Conservation (phyloP, 1,139 yeast genomes). For the Candida dubliniensis region DNA sequence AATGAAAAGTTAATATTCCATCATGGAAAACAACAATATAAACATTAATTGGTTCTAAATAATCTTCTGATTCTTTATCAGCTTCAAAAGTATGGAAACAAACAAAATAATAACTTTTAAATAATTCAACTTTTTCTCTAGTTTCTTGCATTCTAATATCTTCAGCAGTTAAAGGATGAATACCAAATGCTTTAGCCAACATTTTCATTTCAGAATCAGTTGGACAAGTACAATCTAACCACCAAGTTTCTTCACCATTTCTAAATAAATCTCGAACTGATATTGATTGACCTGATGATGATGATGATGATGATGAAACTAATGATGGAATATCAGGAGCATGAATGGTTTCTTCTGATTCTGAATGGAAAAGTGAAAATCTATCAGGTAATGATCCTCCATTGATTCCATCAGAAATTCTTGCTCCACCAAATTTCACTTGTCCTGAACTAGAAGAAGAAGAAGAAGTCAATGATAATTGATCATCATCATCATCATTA, state of each 20-base stretch:
- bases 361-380: constrained; percentile 79
- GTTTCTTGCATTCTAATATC: constrained; percentile 82
- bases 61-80: constrained; percentile 73
- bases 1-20: constrained; percentile 82
- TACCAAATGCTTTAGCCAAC: constrained; percentile 69
- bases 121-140: constrained; percentile 78
- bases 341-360: constrained; percentile 83
- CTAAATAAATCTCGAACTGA: constrained; percentile 64
- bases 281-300: constrained; percentile 61
- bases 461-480: constrained; percentile 1
- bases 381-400: constrained; percentile 61
- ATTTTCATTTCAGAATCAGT: constrained; percentile 66
- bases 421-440: constrained; percentile 28
- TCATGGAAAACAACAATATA: constrained; percentile 85
- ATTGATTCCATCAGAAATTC: constrained; percentile 11
- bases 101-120: constrained; percentile 70
- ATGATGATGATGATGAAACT: constrained; percentile 57
- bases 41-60: constrained; percentile 80
- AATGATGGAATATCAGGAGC: constrained; percentile 83
- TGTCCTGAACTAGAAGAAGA: not conserved
- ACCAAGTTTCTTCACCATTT: constrained; percentile 61
- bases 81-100: constrained; percentile 79
- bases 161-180: constrained; percentile 81
- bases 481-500: constrained; percentile 29
- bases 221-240: constrained; percentile 74